phyloP scores from a whole-genome alignment of 2,329 filamentous ascomycete species.

The Diaporthe vexans region DNA sequence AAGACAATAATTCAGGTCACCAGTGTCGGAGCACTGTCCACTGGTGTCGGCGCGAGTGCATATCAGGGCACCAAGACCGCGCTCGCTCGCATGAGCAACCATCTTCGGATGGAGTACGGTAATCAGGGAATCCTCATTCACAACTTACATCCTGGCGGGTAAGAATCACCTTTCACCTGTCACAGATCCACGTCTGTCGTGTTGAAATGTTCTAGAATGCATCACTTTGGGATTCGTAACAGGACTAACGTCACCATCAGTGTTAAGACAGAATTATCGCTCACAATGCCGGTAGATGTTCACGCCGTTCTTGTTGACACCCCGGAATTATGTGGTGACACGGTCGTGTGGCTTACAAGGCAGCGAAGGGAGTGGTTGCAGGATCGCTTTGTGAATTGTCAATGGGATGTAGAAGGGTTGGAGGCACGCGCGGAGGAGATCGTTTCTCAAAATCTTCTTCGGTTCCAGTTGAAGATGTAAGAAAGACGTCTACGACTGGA shows the following conservation, averaged over 20 bases:
- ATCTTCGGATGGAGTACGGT: conserved; percentile 58
- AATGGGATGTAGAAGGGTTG: conserved; percentile 46
- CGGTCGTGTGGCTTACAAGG: conserved; percentile 45
- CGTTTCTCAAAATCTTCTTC: conserved; percentile 28
- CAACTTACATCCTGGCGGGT: conserved; percentile 58
- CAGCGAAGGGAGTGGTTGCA: conserved; percentile 45
- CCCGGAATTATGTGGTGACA: conserved; percentile 44
- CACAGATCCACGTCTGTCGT: no score
- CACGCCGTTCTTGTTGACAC: conserved; percentile 40
- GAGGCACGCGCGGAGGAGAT: conserved; percentile 44
- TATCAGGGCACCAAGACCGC: conserved; percentile 64
- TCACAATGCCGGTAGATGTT: neutral
- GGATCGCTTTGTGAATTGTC: conserved; percentile 44
- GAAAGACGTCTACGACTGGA: no score
- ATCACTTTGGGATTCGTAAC: no score
- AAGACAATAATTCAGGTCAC: conserved; percentile 59
- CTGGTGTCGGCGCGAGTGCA: conserved; percentile 53
- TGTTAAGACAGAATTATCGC: conserved; percentile 55
- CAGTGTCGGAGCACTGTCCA: conserved; percentile 55
- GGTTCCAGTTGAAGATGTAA: neutral
- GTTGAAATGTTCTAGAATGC: no score
- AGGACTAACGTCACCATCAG: conserved; percentile 40
- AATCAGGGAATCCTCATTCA: conserved; percentile 58
- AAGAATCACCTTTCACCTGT: no score
- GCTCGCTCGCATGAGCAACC: conserved; percentile 59